Base-by-base conservation (phyloP, 192 early-diverging fungal species). In the Linnemannia hyalina region DNA sequence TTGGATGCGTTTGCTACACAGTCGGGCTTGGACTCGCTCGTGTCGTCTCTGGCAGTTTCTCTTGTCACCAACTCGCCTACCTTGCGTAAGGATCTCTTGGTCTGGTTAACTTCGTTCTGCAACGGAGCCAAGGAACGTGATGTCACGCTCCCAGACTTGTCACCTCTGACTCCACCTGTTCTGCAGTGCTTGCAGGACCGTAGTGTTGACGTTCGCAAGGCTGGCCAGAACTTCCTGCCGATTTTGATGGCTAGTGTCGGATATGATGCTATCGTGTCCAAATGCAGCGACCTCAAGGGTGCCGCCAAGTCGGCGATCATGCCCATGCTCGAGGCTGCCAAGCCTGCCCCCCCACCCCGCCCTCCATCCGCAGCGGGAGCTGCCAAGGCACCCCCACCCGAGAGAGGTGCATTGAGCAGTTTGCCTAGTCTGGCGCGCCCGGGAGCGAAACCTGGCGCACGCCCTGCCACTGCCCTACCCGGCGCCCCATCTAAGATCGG, bases 101-200 rank as follows among this genome's bases (percentile, higher is more conserved):
- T 91, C 26, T 99, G 97, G 97, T 71, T 95, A 4, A 89, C 90
- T 1, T 93, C 96, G 41, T 92, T 92, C 26, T 75, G 96, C 42
- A 92, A 91, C 10, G 80, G 84, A 26, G 44, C 85, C 54, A 81
- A 91, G 78, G 77, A 89, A 57, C 77, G 79, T 26, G 89, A 86
- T 42, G 80, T 76, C 1, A 68, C 89, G 15, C 82, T 94, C 15
- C 91, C 93, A 0, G 97, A 98, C 73, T 80, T 96, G 22, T 81
- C 89, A 29, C 72, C 88, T 5, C 87, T 98, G 11, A 88, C 97
- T 8, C 89, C 91, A 69, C 93, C 96, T 15, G 88, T 96, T 35
- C 88, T 99, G 22, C 88, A 93, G 6, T 97, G 96, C 79, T 76
- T 98, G 68, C 96, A 97, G 82, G 99, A 99, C 82, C 94, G 95